These are phyloP conservation scores for Torulaspora maleeae DNA, from an alignment of 805 yeast genomes.

Conservation along the genomic window DNA sequence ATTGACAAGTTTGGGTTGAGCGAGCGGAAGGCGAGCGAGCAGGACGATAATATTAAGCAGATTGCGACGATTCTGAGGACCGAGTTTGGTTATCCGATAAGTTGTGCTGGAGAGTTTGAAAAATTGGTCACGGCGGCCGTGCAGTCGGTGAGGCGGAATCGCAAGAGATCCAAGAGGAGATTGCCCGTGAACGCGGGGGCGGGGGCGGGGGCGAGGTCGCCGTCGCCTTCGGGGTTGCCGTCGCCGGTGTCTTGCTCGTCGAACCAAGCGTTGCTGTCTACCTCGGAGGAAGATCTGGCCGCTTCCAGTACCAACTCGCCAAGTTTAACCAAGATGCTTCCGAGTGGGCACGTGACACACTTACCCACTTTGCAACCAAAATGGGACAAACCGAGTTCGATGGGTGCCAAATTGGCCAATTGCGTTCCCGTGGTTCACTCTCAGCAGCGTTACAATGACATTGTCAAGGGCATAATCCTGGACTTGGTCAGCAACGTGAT, in stretches of 20 bases:
- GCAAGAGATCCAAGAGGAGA: slow-evolving; percentile 57
- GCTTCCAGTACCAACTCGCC: slow-evolving; percentile 12
- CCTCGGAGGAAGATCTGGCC: slow-evolving; percentile 12
- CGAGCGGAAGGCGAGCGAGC: slow-evolving; percentile 83
- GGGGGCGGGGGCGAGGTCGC: slow-evolving; percentile 3
- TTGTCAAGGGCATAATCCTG: slow-evolving; percentile 24
- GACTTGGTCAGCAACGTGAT: slow-evolving; percentile 25
- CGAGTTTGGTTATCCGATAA: slow-evolving; percentile 69
- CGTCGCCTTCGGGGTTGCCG: slow-evolving; percentile 3
- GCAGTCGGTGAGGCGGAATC: slow-evolving; percentile 85
- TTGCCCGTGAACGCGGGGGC: no score
- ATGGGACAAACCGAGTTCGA: background rate
- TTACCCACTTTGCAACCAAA: slow-evolving; percentile 10
- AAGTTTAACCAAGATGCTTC: background rate
- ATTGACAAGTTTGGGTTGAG: slow-evolving; percentile 65
- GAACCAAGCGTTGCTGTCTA: slow-evolving; percentile 2
- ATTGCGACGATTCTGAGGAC: slow-evolving; percentile 73
- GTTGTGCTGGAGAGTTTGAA: slow-evolving; percentile 69
- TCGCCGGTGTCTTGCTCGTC: slow-evolving; percentile 3
- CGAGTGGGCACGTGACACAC: slow-evolving; percentile 2
- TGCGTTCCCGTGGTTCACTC: slow-evolving; percentile 12
- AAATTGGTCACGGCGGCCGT: slow-evolving; percentile 88
- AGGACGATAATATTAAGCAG: slow-evolving; percentile 70
- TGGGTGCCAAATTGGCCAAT: background rate
- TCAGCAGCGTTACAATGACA: slow-evolving; percentile 26